Percentiles rank a stretch among this genome's conserved stretches.
Conservation (phyloP, 768 basidiomycete genomes). For the Holtermanniella nyarrowii region DNA sequence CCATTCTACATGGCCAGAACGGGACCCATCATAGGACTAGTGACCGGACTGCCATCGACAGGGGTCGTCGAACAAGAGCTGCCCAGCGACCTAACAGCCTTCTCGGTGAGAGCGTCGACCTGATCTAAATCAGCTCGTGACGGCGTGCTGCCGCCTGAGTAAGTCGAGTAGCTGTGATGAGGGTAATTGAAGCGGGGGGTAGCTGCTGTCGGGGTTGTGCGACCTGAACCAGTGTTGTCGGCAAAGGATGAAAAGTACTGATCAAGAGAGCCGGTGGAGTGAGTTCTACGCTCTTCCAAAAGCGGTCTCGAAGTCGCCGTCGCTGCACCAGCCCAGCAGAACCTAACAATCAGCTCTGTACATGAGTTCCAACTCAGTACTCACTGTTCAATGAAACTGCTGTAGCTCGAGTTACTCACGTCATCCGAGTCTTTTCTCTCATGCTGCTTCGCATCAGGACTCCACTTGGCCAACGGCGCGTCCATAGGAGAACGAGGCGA, state of each 20-base stretch:
- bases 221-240: neutral
- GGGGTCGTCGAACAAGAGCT: neutral
- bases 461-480: neutral
- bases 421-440: neutral
- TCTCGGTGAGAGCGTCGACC: neutral
- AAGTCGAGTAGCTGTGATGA: neutral
- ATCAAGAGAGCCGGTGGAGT: constrained; percentile 23
- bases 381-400: constrained; percentile 37
- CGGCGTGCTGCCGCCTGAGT: neutral
- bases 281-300: constrained; percentile 11
- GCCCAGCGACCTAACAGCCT: neutral
- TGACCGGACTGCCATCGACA: neutral
- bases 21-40: neutral
- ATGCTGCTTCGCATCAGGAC: neutral
- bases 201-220: neutral
- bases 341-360: constrained; percentile 9
- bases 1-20: neutral
- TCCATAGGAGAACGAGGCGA: neutral
- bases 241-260: constrained; percentile 13
- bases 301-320: too few species aligned
- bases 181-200: neutral
- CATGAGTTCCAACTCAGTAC: constrained; percentile 5
- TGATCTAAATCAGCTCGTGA: neutral
- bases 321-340: constrained; percentile 36
- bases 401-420: constrained; percentile 25